Evolutionary conservation across 352 stramenopile genomes (phyloP).

Genomic region (Phytophthora chlamydospora): DNA sequence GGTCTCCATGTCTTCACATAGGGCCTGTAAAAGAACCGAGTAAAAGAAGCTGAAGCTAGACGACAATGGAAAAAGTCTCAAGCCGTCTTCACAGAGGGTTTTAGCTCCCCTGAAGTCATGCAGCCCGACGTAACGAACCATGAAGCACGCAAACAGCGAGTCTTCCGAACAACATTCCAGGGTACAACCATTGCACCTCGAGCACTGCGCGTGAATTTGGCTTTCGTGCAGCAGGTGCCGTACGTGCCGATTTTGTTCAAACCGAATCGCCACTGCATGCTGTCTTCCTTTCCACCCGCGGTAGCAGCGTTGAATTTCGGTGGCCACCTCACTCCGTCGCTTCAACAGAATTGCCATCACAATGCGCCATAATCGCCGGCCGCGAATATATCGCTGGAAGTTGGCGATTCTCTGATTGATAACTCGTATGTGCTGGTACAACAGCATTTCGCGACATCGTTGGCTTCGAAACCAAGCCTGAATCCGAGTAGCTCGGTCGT

Average conservation of each 20-base stretch:
- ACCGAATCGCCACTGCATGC: conserved; percentile 31
- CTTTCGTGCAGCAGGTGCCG: conserved; percentile 29
- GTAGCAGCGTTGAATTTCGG: conserved; percentile 45
- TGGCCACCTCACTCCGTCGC: conserved; percentile 32
- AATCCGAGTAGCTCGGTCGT: conserved; percentile 33
- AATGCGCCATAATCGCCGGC: conserved; percentile 50
- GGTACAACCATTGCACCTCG: conserved; percentile 38
- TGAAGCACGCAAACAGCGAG: conserved; percentile 57
- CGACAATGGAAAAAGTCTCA: conserved; percentile 47
- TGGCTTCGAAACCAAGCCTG: conserved; percentile 56
- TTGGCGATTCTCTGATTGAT: conserved; percentile 44
- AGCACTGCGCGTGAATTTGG: conserved; percentile 24
- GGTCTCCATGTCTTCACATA: conserved; percentile 50
- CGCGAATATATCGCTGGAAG: conserved; percentile 53
- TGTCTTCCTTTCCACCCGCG: conserved; percentile 45
- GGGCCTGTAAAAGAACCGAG: conserved; percentile 42
- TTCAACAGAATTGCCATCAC: conserved; percentile 43
- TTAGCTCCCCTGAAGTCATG: conserved; percentile 51
- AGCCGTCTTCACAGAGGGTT: conserved; percentile 41
- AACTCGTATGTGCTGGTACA: conserved; percentile 27
- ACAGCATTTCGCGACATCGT: conserved; percentile 34
- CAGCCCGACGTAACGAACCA: conserved; percentile 52
- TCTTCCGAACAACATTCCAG: conserved; percentile 40
- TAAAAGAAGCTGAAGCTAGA: conserved; percentile 51
- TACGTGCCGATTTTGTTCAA: conserved; percentile 47